Conservation (phyloP, 2,329 filamentous ascomycete species). For the Ophiostoma sp. region DNA sequence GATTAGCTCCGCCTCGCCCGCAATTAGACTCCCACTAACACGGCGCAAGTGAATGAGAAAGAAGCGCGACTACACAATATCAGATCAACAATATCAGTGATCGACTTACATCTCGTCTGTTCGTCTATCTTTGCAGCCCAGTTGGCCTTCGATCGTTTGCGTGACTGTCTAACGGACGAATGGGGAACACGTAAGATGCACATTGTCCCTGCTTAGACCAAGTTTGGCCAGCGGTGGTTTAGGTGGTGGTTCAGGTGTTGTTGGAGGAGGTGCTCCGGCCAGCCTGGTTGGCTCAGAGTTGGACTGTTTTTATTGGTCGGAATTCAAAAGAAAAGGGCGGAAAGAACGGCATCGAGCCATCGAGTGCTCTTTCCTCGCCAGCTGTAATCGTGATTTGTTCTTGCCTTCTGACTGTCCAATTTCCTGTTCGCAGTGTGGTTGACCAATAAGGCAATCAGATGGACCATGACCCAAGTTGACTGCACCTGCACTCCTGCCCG, state of each 20-base stretch:
- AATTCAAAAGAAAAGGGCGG: background rate
- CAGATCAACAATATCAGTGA: background rate
- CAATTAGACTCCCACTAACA: background rate
- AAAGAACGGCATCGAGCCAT: background rate
- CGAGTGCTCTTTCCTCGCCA: background rate
- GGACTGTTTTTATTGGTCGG: background rate
- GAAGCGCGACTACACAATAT: background rate
- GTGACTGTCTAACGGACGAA: no score
- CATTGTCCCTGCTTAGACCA: background rate
- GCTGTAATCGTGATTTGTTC: background rate
- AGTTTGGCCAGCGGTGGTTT: no score
- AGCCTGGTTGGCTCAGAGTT: background rate
- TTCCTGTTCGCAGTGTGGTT: background rate
- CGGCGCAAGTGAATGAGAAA: background rate
- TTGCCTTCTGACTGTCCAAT: background rate
- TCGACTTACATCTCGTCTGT: background rate
- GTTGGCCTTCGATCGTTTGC: background rate
- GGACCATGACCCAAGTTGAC: background rate
- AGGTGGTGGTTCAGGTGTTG: background rate
- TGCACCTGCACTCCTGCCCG: background rate
- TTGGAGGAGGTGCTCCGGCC: background rate
- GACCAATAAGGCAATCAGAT: constrained; percentile 4
- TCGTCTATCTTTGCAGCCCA: background rate
- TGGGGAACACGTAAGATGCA: background rate
- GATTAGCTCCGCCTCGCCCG: background rate